Evolutionary conservation across 495 filamentous ascomycete species (phyloP).

Genomic region (Penicillium tannophilum): DNA sequence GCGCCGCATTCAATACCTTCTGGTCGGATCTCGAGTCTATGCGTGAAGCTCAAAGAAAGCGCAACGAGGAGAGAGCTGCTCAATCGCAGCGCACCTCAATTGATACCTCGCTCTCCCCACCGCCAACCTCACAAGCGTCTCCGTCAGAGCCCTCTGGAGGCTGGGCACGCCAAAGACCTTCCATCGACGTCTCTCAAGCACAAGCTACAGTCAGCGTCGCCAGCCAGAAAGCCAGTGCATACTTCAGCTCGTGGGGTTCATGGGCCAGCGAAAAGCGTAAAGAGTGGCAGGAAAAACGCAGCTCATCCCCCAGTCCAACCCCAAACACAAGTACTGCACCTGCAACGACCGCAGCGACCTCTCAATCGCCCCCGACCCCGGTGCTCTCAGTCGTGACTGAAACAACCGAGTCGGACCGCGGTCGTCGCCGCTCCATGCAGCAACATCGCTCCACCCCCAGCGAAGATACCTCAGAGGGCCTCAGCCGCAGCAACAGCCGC

Average conservation of each 20-base stretch:
- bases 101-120: slow-evolving; percentile 28
- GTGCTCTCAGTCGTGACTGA: slow-evolving; percentile 34
- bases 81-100: slow-evolving; percentile 40
- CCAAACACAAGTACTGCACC: not conserved
- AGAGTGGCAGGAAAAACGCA: slow-evolving; percentile 52
- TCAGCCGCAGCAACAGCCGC: slow-evolving; percentile 44
- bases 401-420: slow-evolving; percentile 33
- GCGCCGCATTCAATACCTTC: slow-evolving; percentile 77
- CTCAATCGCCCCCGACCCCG: slow-evolving; percentile 34
- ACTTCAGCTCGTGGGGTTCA: slow-evolving; percentile 89
- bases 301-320: slow-evolving; percentile 28
- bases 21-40: slow-evolving; percentile 88
- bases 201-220: slow-evolving; percentile 70
- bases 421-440: slow-evolving; percentile 37
- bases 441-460: slow-evolving; percentile 21
- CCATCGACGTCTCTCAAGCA: slow-evolving; percentile 61
- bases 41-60: slow-evolving; percentile 76
- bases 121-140: slow-evolving; percentile 24
- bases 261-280: slow-evolving; percentile 93
- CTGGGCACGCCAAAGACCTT: slow-evolving; percentile 42
- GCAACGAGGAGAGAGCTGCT: slow-evolving; percentile 57
- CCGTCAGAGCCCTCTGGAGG: slow-evolving; percentile 27
- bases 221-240: slow-evolving; percentile 76
- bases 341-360: slow-evolving; percentile 2
- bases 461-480: slow-evolving; percentile 28